Percentiles rank a stretch among this genome's conserved stretches.
Conservation (phyloP, 2,329 filamentous ascomycete species). For the Anisogramma anomala region DNA sequence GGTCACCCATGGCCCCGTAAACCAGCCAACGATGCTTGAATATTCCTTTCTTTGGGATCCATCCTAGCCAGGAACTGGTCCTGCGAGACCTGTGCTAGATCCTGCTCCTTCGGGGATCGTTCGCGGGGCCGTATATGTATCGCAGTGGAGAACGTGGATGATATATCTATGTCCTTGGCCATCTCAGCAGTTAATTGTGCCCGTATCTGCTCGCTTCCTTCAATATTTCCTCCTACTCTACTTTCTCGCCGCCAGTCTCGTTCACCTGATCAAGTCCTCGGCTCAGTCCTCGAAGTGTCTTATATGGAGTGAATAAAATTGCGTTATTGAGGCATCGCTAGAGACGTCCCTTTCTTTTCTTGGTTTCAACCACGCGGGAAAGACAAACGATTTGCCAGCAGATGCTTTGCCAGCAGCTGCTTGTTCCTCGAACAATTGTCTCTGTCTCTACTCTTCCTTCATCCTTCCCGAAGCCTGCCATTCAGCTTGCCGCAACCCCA, state of each 20-base stretch:
- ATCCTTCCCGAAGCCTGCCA: no score
- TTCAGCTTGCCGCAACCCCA: no score
- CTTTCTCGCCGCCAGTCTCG: not conserved
- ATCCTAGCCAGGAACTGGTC: slow-evolving; percentile 5
- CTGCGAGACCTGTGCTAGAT: not conserved
- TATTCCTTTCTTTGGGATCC: slow-evolving; percentile 8
- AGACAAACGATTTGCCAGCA: no score
- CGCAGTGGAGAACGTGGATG: not conserved
- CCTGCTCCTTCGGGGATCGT: not conserved
- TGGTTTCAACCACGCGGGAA: no score
- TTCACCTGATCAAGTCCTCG: not conserved
- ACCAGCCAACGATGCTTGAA: slow-evolving; percentile 10
- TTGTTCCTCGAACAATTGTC: no score
- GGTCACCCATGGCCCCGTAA: slow-evolving; percentile 11
- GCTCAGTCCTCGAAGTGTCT: not conserved
- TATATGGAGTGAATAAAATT: not conserved
- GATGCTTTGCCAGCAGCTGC: no score
- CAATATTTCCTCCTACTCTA: not conserved
- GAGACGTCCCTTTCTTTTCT: no score
- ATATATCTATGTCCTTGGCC: not conserved
- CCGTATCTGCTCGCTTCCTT: not conserved
- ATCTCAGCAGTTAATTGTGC: not conserved
- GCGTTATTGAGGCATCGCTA: not conserved
- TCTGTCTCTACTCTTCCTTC: no score
- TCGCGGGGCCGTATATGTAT: slow-evolving; percentile 1